Evolutionary conservation across 2,329 filamentous ascomycete species (phyloP), one percentile per base, ranked within the genome.

Genomic region (Talaromyces atroroseus): DNA sequence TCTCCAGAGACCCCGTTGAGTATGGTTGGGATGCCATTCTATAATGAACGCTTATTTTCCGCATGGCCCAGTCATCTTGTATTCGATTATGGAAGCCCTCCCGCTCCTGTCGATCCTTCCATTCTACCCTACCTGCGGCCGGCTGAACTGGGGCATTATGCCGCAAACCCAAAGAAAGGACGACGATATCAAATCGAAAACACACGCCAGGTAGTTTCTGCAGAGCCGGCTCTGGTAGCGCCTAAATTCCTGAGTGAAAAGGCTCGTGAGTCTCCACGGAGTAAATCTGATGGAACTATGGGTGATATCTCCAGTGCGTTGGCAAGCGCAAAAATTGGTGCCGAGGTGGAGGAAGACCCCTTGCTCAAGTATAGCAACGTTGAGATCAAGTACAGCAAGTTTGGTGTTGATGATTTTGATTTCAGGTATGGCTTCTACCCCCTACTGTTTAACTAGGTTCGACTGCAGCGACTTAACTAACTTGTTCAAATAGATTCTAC

Each of bases 331-430:
- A 85, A 88, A 54, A 77, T 92, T 3, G 86, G 89, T 60, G 80
- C 79, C 42, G 87, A 87, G 61, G 82, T 87, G 56, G 88, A 90
- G 61, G 84, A 88, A 42, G 91, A 96, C 56, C 88, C 94, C 4
- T 88, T 92, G 21, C 82, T 89, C 8, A 90, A 94, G 77, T 99
- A 99, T 71, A 86, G 89, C 61, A 92, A 91, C 65, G 89, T 96
- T 11, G 92, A 97, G 71, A 99, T 99, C 75, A 96, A 96, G 70
- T 99, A 97, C 77, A 96, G 92, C 79, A 95, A 91, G 69, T 99
- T 96, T 71, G 94, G 94, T 20, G 91, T 99, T n/a, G 92, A 97
- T 66, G 95, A 99, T 71, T 99, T 99, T 70, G 94, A 99, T 71
- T 99, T 99, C 74, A 88, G 88, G 85, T 96, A 88, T 72, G 96